A percentile compares a stretch with the other conserved stretches of the same genome.
Conservation (phyloP, 1,139 yeast species). For the Eremothecium gossypii region DNA sequence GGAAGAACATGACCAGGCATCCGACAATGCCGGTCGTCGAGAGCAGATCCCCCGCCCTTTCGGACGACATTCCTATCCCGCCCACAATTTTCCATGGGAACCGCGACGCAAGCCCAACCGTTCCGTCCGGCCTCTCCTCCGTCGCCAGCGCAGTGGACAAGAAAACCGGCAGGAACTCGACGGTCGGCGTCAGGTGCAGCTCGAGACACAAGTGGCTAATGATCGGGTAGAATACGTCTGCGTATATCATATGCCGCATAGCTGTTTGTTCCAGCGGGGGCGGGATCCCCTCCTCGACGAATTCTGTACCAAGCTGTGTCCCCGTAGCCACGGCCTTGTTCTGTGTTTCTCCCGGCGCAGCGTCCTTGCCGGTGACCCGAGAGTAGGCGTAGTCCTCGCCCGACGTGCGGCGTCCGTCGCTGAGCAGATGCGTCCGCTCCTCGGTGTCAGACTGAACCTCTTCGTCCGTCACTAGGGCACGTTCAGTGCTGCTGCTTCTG, state of each 20-base stretch:
- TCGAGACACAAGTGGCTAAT: conserved; percentile 35
- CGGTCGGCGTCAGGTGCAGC: conserved; percentile 19
- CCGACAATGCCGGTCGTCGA: neutral
- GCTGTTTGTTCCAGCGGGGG: conserved; percentile 12
- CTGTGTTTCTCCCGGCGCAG: too few relatives aligned
- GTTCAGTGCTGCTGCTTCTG: too few relatives aligned
- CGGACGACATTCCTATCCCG: neutral
- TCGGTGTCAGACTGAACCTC: too few relatives aligned
- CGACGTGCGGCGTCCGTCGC: too few relatives aligned
- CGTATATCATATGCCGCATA: conserved; percentile 29
- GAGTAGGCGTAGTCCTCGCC: too few relatives aligned
- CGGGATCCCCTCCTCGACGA: too few relatives aligned
- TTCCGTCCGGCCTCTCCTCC: neutral
- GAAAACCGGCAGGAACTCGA: neutral
- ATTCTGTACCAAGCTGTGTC: too few relatives aligned
- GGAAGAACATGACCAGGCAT: neutral
- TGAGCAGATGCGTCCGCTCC: too few relatives aligned
- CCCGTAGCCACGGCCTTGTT: too few relatives aligned
- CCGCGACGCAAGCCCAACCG: neutral
- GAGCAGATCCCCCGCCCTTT: neutral
- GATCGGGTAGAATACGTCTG: conserved; percentile 36
- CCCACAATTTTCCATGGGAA: neutral
- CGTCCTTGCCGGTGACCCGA: too few relatives aligned
- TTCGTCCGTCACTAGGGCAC: too few relatives aligned
- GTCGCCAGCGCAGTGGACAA: neutral